These are phyloP conservation scores for Cladosporium cucumerinum DNA, from an alignment of 2,329 filamentous ascomycete genomes.

Conservation along the genomic window DNA sequence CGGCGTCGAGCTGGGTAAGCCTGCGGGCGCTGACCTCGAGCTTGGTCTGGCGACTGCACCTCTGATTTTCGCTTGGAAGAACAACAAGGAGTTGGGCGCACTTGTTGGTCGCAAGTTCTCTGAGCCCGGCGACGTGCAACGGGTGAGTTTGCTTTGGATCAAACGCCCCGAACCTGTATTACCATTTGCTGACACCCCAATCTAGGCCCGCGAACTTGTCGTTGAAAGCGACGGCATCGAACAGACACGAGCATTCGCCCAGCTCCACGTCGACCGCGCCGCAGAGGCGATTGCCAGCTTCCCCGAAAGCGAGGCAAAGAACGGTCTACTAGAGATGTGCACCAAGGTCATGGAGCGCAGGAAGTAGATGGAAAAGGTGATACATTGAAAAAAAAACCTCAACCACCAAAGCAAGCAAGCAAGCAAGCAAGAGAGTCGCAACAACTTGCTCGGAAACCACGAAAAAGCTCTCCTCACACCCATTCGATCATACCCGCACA, in stretches of 20 bases:
- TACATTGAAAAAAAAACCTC: neutral
- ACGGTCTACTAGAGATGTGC: conserved; percentile 89
- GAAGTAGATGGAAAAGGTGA: conserved; percentile 53
- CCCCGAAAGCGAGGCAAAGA: conserved; percentile 92
- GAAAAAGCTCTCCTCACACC: neutral
- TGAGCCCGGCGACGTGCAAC: conserved; percentile 76
- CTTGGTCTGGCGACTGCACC: conserved; percentile 91
- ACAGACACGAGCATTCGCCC: conserved; percentile 83
- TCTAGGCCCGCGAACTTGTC: conserved; percentile 81
- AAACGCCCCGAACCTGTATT: neutral
- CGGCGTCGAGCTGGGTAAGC: conserved; percentile 84
- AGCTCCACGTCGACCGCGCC: conserved; percentile 86
- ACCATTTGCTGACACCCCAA: conserved; percentile 25
- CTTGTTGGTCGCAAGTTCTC: conserved; percentile 90
- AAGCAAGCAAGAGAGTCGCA: neutral
- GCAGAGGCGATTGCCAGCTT: conserved; percentile 79
- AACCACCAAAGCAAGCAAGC: neutral
- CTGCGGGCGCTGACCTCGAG: conserved; percentile 89
- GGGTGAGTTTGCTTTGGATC: conserved; percentile 54
- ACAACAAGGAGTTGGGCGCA: conserved; percentile 75
- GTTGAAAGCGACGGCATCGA: conserved; percentile 80
- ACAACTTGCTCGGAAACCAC: neutral
- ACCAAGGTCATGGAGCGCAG: conserved; percentile 83
- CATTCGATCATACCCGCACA: neutral
- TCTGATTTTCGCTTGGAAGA: conserved; percentile 84